Percentiles rank a stretch among this genome's conserved stretches.
These are phyloP conservation scores for Earliella scabrosa DNA, from an alignment of 1,284 basidiomycete genomes.

Conservation along the genomic window DNA sequence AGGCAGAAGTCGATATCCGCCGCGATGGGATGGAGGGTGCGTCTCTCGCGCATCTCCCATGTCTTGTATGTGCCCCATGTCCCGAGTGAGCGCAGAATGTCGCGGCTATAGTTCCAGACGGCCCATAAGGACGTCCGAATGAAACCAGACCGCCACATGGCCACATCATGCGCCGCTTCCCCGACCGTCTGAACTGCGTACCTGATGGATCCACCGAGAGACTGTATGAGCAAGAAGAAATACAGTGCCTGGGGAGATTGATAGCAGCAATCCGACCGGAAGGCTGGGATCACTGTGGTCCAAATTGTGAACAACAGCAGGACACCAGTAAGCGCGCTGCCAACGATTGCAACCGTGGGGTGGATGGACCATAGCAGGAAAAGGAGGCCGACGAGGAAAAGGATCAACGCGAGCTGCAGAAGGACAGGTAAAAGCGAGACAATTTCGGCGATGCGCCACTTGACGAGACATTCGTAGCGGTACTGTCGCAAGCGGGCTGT, in stretches of 20 bases:
- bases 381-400: conserved; percentile 11
- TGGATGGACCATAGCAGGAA: conserved; percentile 8
- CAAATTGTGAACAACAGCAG: background rate
- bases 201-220: background rate
- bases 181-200: background rate
- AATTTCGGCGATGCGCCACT: conserved; percentile 5
- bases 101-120: background rate
- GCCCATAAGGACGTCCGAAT: background rate
- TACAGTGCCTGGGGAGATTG: background rate
- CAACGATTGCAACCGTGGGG: background rate
- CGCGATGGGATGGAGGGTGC: background rate
- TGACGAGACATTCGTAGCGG: conserved; percentile 2
- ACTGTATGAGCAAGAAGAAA: background rate
- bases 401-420: conserved; percentile 8
- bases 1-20: conserved; percentile 1
- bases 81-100: background rate
- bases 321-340: background rate
- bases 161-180: background rate
- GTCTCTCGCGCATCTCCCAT: background rate
- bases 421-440: conserved; percentile 7
- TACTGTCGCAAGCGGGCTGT: conserved; percentile 5
- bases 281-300: background rate
- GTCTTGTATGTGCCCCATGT: background rate
- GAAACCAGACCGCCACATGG: background rate
- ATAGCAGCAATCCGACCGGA: background rate